These are phyloP conservation scores for Sindora glabra DNA, from an alignment of 306 rosid species.

Conservation along the genomic window DNA sequence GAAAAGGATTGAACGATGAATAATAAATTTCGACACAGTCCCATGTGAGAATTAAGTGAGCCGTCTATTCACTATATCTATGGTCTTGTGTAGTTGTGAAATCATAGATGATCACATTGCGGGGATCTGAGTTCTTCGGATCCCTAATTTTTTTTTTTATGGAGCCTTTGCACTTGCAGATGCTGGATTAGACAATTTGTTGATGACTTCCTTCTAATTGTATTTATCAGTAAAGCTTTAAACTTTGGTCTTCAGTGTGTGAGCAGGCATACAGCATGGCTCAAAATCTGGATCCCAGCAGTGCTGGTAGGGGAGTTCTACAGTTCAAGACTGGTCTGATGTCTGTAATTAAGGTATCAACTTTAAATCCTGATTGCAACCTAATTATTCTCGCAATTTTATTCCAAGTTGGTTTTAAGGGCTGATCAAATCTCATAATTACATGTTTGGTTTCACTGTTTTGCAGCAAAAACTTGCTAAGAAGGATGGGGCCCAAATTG, in stretches of 20 bases:
- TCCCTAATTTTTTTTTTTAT: too few relatives aligned
- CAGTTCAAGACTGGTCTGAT: conserved; percentile 93
- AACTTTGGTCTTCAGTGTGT: conserved; percentile 63
- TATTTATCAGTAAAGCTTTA: not conserved
- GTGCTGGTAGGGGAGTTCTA: conserved; percentile 88
- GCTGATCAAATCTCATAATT: not conserved
- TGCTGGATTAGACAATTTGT: too few relatives aligned
- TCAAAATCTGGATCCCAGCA: conserved; percentile 80
- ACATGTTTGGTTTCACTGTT: conserved; percentile 15
- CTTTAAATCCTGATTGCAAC: not conserved
- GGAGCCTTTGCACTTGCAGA: too few relatives aligned
- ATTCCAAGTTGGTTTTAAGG: not conserved
- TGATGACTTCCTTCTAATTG: not conserved
- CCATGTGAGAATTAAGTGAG: not conserved
- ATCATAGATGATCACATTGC: conserved; percentile 22
- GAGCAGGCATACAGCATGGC: conserved; percentile 97
- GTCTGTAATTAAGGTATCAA: conserved; percentile 84
- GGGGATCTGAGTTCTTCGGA: too few relatives aligned
- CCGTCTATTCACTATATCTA: not conserved
- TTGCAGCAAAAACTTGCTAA: conserved; percentile 80
- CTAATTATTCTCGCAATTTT: not conserved
- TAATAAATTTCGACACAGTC: too few relatives aligned
- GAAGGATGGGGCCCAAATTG: conserved; percentile 71
- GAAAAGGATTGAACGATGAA: too few relatives aligned
- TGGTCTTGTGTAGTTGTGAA: not conserved